These are phyloP conservation scores for Leishmania amazonensis DNA, from an alignment of 208 protist genomes.

Conservation along the genomic window DNA sequence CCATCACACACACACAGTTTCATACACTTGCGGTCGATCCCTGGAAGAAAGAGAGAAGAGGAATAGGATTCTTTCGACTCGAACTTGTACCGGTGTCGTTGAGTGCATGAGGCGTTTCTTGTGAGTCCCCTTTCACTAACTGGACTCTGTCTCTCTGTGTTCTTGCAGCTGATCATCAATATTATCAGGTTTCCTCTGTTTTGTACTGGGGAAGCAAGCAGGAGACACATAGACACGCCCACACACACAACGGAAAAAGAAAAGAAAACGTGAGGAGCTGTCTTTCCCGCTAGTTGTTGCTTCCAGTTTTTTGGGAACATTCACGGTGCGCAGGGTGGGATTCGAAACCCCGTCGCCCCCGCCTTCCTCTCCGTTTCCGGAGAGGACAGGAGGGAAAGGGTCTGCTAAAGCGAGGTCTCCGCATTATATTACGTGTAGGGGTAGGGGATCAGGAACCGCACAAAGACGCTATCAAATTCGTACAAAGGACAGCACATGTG, in stretches of 20 bases:
- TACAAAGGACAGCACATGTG: background rate
- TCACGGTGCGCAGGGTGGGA: background rate
- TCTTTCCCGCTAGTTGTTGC: background rate
- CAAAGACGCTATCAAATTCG: background rate
- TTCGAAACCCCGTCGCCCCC: background rate
- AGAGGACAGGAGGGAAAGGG: background rate
- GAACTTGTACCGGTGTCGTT: background rate
- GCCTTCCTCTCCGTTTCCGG: background rate
- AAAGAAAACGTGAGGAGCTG: background rate
- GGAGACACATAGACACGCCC: background rate
- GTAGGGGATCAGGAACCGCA: background rate
- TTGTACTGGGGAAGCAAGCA: background rate
- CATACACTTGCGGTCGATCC: background rate
- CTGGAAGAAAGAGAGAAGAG: background rate
- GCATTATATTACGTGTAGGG: background rate
- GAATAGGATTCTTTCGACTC: background rate
- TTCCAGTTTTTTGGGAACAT: background rate
- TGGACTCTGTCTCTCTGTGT: background rate
- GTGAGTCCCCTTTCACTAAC: background rate
- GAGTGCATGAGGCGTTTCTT: background rate
- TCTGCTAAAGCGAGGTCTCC: background rate
- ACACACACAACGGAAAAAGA: background rate
- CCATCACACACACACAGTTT: background rate
- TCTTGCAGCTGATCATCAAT: background rate
- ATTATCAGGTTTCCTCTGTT: background rate